Evolutionary conservation across 2,329 filamentous ascomycete species (phyloP), one percentile per base, ranked within the genome.

Genomic region (Cladosporium sp.): DNA sequence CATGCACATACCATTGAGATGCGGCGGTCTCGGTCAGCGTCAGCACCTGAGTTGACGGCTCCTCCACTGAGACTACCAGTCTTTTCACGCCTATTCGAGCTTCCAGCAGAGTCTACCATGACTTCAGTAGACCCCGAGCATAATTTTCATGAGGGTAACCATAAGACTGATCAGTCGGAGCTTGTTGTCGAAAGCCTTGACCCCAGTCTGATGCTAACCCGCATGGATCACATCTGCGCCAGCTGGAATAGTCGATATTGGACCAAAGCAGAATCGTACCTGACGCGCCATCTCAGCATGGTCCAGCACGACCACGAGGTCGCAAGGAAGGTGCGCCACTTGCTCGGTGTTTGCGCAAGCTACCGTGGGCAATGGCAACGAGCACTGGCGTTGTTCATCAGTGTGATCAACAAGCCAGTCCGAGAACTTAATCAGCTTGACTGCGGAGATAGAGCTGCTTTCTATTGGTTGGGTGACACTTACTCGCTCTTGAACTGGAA

Each of bases 381-480:
- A 29, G 70, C 70, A 10, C 62, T 73, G 26, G 26, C 40, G 2
- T 62, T 61, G 11, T 73, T 74, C 58, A 52, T 71, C 23, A 64
- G 66, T 2, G 69, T 70, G 10, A 40, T 73, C 21, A 58, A 28
- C 23, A 66, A 44, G 37, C 70, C 70, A 11, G 65, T 73, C 2
- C 29, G 35, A 16, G 62, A 67, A 8, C 18, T 67, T 5, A 31
- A 21, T 3, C 29, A 69, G 5, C 63, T 73, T 8, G 71, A 74
- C 53, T 66, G 59, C 21, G 72, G 69, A 16, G 72, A 72, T 52
- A 69, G 67, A 50, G 70, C 70, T 33, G 70, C 72, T 11, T 69
- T 72, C 10, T 72, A 71, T 56, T 73, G 70, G 69, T 65, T 73
- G 8, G 72, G 68, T 10, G 72, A 74, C 46, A 44, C 67, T 12